Conservation (phyloP, 83 land plant species). For the Diphasiastrum complanatum region DNA sequence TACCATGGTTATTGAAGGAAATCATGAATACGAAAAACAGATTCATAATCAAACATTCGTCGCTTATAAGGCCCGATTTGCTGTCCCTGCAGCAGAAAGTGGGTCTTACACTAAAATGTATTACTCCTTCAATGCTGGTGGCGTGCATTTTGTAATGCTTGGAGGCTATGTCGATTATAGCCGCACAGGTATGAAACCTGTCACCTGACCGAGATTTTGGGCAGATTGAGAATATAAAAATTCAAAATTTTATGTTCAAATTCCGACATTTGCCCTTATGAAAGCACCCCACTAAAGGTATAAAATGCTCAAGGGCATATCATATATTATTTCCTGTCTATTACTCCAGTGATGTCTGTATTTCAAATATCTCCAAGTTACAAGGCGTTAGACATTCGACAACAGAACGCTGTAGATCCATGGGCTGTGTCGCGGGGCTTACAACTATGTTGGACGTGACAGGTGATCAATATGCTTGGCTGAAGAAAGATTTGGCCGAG, state of each 20-base stretch:
- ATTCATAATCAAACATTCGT: slow-evolving; percentile 11
- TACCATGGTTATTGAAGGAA: slow-evolving; percentile 34
- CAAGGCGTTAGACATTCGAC: too few species aligned
- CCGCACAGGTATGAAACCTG: slow-evolving; percentile 13
- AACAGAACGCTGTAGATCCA: too few species aligned
- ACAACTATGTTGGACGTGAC: slow-evolving; percentile 2
- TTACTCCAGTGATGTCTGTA: too few species aligned
- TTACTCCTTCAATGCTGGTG: slow-evolving; percentile 34
- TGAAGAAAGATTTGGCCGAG: slow-evolving; percentile 16
- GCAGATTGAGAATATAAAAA: background rate
- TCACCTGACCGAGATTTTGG: background rate
- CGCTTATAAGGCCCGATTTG: slow-evolving; percentile 25
- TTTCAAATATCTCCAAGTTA: too few species aligned
- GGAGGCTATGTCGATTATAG: slow-evolving; percentile 28
- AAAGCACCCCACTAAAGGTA: too few species aligned
- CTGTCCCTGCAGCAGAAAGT: slow-evolving; percentile 26
- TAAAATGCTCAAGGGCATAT: too few species aligned
- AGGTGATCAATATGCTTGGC: slow-evolving; percentile 27
- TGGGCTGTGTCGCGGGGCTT: slow-evolving; percentile 1
- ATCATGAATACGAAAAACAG: slow-evolving; percentile 33
- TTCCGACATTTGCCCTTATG: background rate
- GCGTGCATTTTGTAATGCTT: slow-evolving; percentile 33
- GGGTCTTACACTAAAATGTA: slow-evolving; percentile 24
- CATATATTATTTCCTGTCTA: background rate
- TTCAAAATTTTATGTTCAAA: background rate